These are phyloP conservation scores for Tolypocladium nubicola DNA, from an alignment of 2,329 filamentous ascomycete genomes.

Conservation along the genomic window DNA sequence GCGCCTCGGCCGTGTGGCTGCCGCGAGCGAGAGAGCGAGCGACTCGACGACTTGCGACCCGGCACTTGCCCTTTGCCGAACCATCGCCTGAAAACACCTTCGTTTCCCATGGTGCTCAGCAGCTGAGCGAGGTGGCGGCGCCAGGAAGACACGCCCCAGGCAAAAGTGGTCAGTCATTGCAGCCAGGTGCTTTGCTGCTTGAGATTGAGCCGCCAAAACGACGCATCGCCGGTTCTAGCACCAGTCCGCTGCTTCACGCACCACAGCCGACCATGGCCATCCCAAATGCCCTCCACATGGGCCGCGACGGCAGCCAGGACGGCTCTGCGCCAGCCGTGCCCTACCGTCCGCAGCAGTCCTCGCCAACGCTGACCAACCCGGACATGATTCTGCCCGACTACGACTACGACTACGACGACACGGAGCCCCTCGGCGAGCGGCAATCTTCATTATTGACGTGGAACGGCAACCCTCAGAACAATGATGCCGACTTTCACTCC, in stretches of 20 bases:
- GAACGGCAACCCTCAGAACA: conserved; percentile 31
- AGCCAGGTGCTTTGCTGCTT: background rate
- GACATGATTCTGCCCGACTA: conserved; percentile 87
- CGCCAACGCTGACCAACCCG: conserved; percentile 82
- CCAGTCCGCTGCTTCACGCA: background rate
- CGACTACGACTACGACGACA: conserved; percentile 28
- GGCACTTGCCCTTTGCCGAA: background rate
- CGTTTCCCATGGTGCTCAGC: background rate
- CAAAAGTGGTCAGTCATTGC: too few species aligned
- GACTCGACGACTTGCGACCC: background rate
- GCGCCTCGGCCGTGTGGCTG: background rate
- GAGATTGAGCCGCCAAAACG: background rate
- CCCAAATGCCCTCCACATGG: conserved; percentile 13
- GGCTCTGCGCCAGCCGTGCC: conserved; percentile 16
- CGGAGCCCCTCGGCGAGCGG: conserved; percentile 40
- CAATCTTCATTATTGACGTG: conserved; percentile 42
- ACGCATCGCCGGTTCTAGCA: background rate
- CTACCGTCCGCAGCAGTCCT: conserved; percentile 49
- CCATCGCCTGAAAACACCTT: background rate
- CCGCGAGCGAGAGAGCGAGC: background rate
- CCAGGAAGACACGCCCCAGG: background rate
- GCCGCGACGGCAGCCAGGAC: conserved; percentile 18
- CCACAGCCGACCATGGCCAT: conserved; percentile 16
- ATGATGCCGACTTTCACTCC: conserved; percentile 29
- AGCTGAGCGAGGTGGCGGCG: background rate